Percentiles rank a stretch among this genome's conserved stretches.
These are phyloP conservation scores for Salix viminalis DNA, from an alignment of 345 rosid species.

Conservation along the genomic window DNA sequence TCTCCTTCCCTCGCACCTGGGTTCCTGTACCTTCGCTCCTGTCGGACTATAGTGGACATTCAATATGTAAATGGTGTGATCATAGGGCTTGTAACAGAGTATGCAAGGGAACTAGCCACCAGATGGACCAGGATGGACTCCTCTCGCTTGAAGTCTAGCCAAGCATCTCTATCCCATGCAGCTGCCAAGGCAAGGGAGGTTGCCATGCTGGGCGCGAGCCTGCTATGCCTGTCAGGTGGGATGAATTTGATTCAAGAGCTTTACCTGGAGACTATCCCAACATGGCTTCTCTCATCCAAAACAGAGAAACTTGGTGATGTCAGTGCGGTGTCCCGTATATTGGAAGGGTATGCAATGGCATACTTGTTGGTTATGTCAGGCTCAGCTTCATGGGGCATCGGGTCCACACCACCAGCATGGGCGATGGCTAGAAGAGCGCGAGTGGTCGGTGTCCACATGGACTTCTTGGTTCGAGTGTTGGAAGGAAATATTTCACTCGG, in stretches of 20 bases:
- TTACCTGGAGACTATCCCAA: conserved; percentile 46
- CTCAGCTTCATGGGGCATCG: conserved; percentile 38
- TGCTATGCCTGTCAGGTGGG: conserved; percentile 47
- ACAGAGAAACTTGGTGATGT: conserved; percentile 27
- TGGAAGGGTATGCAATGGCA: conserved; percentile 62
- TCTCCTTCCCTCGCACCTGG: conserved; percentile 47
- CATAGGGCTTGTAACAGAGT: conserved; percentile 46
- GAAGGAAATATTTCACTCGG: conserved; percentile 48
- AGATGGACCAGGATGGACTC: conserved; percentile 25
- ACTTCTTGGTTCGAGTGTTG: conserved; percentile 43
- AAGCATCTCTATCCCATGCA: conserved; percentile 40
- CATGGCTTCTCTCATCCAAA: conserved; percentile 47
- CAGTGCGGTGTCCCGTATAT: conserved; percentile 27
- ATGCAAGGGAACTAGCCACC: conserved; percentile 36
- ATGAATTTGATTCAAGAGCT: conserved; percentile 41
- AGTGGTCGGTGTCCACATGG: conserved; percentile 41
- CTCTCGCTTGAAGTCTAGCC: conserved; percentile 38
- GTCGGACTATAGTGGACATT: conserved; percentile 39
- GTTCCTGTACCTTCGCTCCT: conserved; percentile 53
- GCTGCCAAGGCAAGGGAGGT: conserved; percentile 47
- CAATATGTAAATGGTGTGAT: conserved; percentile 36
- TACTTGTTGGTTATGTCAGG: conserved; percentile 41
- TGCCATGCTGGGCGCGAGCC: conserved; percentile 56
- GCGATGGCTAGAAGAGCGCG: conserved; percentile 23
- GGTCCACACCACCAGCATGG: conserved; percentile 24